These are phyloP conservation scores for Mycena sp. DNA, from an alignment of 1,284 basidiomycete genomes.

Conservation along the genomic window DNA sequence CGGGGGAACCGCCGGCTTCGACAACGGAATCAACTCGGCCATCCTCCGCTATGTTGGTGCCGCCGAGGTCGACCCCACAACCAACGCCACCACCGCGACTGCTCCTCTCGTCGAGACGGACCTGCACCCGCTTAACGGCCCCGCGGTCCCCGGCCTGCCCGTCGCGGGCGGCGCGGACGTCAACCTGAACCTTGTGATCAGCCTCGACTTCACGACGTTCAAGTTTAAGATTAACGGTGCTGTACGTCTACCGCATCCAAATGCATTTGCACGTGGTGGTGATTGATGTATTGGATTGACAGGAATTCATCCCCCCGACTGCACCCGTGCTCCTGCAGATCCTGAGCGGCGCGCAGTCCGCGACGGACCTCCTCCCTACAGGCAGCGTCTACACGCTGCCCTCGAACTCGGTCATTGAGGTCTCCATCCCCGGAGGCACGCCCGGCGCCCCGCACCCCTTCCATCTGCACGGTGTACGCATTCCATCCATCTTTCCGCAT, in stretches of 20 bases:
- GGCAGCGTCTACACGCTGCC: slow-evolving; percentile 56
- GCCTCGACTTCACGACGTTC: slow-evolving; percentile 41
- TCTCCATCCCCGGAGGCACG: slow-evolving; percentile 5
- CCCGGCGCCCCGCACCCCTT: slow-evolving; percentile 35
- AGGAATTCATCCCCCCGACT: slow-evolving; percentile 41
- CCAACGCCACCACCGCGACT: slow-evolving; percentile 34
- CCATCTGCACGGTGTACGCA: slow-evolving; percentile 43
- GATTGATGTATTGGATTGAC: too few species aligned
- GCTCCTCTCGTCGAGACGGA: slow-evolving; percentile 46
- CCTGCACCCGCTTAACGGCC: slow-evolving; percentile 44
- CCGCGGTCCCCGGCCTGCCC: slow-evolving; percentile 49
- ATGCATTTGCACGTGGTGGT: too few species aligned
- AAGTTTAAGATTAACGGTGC: slow-evolving; percentile 16
- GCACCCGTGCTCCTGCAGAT: slow-evolving; percentile 31
- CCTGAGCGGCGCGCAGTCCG: slow-evolving; percentile 55
- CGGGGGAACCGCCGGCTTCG: slow-evolving; percentile 35
- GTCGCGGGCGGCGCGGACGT: slow-evolving; percentile 49
- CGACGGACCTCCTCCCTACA: slow-evolving; percentile 53
- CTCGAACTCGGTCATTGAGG: slow-evolving; percentile 9
- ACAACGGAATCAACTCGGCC: slow-evolving; percentile 38
- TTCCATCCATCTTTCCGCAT: not conserved
- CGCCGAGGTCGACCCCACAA: slow-evolving; percentile 49
- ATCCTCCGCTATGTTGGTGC: slow-evolving; percentile 63
- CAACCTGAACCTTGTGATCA: slow-evolving; percentile 42
- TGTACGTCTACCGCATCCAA: slow-evolving; percentile 4